Base-by-base conservation (phyloP, 495 filamentous ascomycete species). In the Staphylotrichum longicolle region DNA sequence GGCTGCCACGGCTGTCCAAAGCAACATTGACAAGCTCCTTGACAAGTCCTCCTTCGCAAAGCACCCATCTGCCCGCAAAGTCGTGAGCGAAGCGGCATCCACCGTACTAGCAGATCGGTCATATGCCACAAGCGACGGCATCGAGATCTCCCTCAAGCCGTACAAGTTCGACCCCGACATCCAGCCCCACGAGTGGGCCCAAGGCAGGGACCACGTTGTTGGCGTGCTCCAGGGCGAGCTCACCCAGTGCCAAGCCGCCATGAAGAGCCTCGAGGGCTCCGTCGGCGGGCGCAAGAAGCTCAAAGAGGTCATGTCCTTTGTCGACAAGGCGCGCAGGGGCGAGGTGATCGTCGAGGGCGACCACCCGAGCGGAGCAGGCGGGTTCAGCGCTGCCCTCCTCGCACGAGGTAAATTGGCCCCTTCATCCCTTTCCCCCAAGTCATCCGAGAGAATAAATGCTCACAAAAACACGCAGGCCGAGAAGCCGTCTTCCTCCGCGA, bases 131-230 rank as follows among this genome's bases (percentile, higher is more conserved):
- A 91, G 88, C 64, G 94, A 99, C 70, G 93, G 97, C 72, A 91
- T 99, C n/a, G 94, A 99, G 73, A 97, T 97, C 69, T 98, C 94
- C 70, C 93, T 99, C 78, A 99, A 99, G 72, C 94, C 94, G 3
- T 99, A 92, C 79, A 99, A 98, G 70, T 98, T 88, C 65, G 91
- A 97, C 60, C 94, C 98, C 52, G 94, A 99, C 69, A 86, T 98
- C 50, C 89, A 96, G 63, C 88, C 91, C 27, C 78, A 84, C 6
- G 95, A 98, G 71, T 99, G 94, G 94, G 73, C 78, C 5, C 85
- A 88, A 60, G 91, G 91, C 1, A 77, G 91, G 60, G 91, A 94
- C 15, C 92, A 92, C 65, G 84, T 91, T 40, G 80, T 83, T 58
- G 84, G 80, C 10, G 83, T 92, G 0, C 74, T 99, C 11, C 95